A percentile compares a stretch with the other conserved stretches of the same genome.
Conservation (phyloP, 495 filamentous ascomycete genomes). For the Tuber calosporum region DNA sequence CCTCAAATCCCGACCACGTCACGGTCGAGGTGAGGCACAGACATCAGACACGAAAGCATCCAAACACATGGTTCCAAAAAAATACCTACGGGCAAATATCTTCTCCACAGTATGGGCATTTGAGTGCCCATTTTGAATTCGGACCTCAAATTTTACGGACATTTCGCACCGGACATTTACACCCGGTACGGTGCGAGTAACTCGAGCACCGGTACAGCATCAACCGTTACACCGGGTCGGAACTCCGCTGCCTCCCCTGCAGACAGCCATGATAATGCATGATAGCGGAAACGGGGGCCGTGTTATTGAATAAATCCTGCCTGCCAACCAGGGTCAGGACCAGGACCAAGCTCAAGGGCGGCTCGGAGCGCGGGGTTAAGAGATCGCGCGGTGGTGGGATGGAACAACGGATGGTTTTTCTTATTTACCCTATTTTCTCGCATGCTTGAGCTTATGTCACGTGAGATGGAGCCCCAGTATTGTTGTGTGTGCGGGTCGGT, state of each 20-base stretch:
- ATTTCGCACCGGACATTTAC: neutral
- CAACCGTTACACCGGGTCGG: constrained; percentile 2
- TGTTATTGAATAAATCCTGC: neutral
- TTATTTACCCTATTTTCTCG: neutral
- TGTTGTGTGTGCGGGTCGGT: neutral
- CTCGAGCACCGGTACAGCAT: neutral
- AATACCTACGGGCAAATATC: neutral
- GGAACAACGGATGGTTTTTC: too few relatives aligned
- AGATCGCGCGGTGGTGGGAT: neutral
- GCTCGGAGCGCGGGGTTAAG: neutral
- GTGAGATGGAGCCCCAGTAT: neutral
- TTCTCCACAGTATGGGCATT: too few relatives aligned
- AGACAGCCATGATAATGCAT: neutral
- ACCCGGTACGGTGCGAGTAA: too few relatives aligned
- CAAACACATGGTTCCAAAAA: neutral
- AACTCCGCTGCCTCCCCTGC: neutral
- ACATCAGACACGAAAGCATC: neutral
- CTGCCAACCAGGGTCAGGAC: neutral
- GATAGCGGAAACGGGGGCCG: neutral
- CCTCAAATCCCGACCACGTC: neutral
- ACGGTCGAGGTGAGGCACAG: neutral
- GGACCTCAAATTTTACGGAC: neutral
- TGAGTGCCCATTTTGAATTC: neutral
- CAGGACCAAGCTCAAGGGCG: neutral
- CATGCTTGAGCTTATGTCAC: neutral